Evolutionary conservation across 345 rosid genomes (phyloP).

Genomic region (Rhizophora mangle): DNA sequence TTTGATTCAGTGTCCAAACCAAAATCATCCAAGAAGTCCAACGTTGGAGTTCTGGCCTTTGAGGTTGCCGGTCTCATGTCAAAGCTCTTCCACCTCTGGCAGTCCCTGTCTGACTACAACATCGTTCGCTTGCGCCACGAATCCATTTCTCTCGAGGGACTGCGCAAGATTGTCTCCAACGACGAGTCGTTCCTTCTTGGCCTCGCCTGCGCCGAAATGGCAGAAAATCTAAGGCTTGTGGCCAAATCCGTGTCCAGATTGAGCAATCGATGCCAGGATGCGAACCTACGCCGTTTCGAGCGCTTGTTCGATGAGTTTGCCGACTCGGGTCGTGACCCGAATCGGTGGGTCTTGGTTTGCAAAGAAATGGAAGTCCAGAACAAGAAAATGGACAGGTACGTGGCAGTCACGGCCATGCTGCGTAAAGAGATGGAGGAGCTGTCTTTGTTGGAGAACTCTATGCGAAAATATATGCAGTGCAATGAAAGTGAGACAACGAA

Average conservation of each 20-base stretch:
- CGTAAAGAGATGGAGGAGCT: slow-evolving; percentile 85
- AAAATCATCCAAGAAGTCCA: slow-evolving; percentile 31
- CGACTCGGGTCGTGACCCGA: slow-evolving; percentile 55
- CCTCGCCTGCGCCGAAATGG: slow-evolving; percentile 79
- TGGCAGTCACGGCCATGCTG: slow-evolving; percentile 58
- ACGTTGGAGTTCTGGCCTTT: slow-evolving; percentile 65
- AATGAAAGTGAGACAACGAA: slow-evolving; percentile 30
- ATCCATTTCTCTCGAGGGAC: slow-evolving; percentile 65
- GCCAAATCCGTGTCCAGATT: slow-evolving; percentile 62
- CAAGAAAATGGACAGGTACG: slow-evolving; percentile 77
- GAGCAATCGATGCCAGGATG: slow-evolving; percentile 50
- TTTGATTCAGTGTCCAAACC: slow-evolving; percentile 44
- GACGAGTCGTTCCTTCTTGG: slow-evolving; percentile 80
- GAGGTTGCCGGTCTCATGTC: slow-evolving; percentile 85
- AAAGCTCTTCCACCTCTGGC: slow-evolving; percentile 74
- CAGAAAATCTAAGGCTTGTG: slow-evolving; percentile 51
- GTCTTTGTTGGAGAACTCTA: slow-evolving; percentile 43
- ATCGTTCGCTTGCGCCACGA: slow-evolving; percentile 56
- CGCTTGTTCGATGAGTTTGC: slow-evolving; percentile 57
- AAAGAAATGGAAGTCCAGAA: slow-evolving; percentile 65
- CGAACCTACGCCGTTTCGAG: slow-evolving; percentile 47
- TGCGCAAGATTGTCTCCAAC: slow-evolving; percentile 70
- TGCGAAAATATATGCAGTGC: slow-evolving; percentile 44
- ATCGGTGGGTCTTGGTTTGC: slow-evolving; percentile 52
- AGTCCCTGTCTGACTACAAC: slow-evolving; percentile 69